Conservation (phyloP, 805 yeast species). For the Myxozyma vanderwaltii region DNA sequence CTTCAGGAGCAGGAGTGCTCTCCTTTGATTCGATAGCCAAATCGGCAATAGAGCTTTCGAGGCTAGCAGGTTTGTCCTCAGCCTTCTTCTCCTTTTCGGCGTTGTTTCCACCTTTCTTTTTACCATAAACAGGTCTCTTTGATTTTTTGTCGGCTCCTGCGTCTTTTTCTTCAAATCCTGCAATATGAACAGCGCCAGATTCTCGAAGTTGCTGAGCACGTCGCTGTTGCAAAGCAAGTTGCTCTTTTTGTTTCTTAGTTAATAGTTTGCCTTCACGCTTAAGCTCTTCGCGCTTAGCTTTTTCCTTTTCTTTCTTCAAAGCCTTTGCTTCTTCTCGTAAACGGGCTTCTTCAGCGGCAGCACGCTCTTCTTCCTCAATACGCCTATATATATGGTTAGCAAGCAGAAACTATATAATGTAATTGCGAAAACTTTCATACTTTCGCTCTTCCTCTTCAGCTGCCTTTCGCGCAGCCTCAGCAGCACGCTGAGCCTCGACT, state of each 20-base stretch:
- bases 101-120: slow-evolving; percentile 57
- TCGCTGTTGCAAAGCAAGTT: slow-evolving; percentile 79
- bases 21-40: slow-evolving; percentile 31
- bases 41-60: slow-evolving; percentile 41
- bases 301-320: slow-evolving; percentile 84
- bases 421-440: background rate
- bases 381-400: slow-evolving; percentile 6
- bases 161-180: slow-evolving; percentile 55
- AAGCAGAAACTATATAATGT: background rate
- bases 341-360: slow-evolving; percentile 46
- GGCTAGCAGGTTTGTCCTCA: slow-evolving; percentile 38
- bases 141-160: slow-evolving; percentile 50
- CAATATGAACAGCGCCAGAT: slow-evolving; percentile 72
- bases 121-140: slow-evolving; percentile 69
- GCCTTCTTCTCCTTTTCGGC: slow-evolving; percentile 35
- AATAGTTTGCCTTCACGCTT: slow-evolving; percentile 94
- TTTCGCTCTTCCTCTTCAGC: slow-evolving; percentile 68
- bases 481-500: slow-evolving; percentile 81
- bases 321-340: slow-evolving; percentile 43
- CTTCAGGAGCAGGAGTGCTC: slow-evolving; percentile 35
- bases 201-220: slow-evolving; percentile 84
- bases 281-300: slow-evolving; percentile 81
- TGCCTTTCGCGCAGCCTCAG: slow-evolving; percentile 79
- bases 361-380: slow-evolving; percentile 55
- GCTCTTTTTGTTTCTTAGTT: slow-evolving; percentile 94